Evolutionary conservation across 805 yeast species (phyloP).

Genomic region (Yarrowia sp.): DNA sequence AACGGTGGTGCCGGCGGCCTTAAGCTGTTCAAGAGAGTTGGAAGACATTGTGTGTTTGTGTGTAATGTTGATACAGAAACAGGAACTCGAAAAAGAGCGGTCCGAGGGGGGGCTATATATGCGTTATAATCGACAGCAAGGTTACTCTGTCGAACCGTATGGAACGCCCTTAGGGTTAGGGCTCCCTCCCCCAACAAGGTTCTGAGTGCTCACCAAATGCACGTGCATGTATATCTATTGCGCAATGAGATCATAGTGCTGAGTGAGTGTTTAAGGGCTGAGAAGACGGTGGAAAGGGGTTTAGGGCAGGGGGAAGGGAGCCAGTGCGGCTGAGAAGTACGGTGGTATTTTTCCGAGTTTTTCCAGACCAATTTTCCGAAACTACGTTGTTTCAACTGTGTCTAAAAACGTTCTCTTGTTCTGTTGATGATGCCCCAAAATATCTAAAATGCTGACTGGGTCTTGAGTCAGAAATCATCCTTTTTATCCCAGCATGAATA

Average conservation of each 20-base stretch:
- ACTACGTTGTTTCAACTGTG: no score
- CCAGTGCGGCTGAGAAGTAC: background rate
- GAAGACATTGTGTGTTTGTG: constrained; percentile 29
- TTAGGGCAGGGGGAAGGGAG: background rate
- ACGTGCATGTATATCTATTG: constrained; percentile 20
- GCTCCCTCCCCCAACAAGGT: constrained; percentile 8
- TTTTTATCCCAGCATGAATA: background rate
- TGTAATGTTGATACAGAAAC: background rate
- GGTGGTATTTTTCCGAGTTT: background rate
- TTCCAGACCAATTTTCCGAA: background rate
- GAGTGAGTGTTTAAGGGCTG: background rate
- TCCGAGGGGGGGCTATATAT: constrained; percentile 7
- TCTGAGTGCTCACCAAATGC: background rate
- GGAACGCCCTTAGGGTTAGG: constrained; percentile 19
- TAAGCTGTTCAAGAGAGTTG: constrained; percentile 85
- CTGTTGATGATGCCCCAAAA: background rate
- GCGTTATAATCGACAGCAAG: constrained; percentile 17
- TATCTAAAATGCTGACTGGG: background rate
- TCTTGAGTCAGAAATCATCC: background rate
- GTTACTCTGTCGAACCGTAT: constrained; percentile 23
- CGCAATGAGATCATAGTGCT: constrained; percentile 18
- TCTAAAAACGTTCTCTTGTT: no score
- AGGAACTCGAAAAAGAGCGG: background rate
- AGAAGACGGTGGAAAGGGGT: background rate
- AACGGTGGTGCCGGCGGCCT: constrained; percentile 91